These are phyloP conservation scores for Phyllosticta capitalensis DNA, from an alignment of 2,329 filamentous ascomycete genomes.

Conservation along the genomic window DNA sequence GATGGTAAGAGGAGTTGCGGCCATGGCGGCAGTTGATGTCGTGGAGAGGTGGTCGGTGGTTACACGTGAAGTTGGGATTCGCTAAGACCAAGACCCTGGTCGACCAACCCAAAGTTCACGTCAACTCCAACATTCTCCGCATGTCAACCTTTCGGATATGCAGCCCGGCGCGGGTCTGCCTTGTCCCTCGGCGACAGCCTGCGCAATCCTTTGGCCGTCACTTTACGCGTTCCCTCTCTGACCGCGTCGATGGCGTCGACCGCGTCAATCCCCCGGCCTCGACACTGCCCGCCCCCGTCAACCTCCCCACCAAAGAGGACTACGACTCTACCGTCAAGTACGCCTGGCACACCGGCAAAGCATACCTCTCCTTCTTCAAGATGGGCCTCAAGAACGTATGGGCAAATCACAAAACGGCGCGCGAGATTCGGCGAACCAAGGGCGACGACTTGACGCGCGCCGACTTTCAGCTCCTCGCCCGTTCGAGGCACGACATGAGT, in stretches of 20 bases:
- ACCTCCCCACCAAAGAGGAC: slow-evolving; percentile 47
- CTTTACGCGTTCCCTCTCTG: neutral
- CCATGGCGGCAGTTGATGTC: neutral
- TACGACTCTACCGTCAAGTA: slow-evolving; percentile 41
- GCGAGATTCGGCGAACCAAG: slow-evolving; percentile 14
- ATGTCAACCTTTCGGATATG: neutral
- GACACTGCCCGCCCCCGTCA: slow-evolving; percentile 63
- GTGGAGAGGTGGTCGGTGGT: neutral
- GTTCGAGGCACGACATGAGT: slow-evolving; percentile 62
- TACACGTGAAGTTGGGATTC: neutral
- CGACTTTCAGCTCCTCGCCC: slow-evolving; percentile 59
- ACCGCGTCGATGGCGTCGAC: neutral
- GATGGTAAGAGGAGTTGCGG: neutral
- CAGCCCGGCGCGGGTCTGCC: neutral
- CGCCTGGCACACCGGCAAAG: slow-evolving; percentile 56
- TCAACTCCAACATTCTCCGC: neutral
- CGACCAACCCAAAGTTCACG: neutral
- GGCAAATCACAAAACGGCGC: slow-evolving; percentile 47
- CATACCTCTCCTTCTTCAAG: slow-evolving; percentile 82
- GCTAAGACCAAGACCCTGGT: too few relatives aligned
- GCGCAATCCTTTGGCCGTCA: neutral
- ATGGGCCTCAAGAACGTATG: slow-evolving; percentile 66
- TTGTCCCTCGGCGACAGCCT: neutral
- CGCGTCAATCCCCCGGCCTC: slow-evolving; percentile 60
- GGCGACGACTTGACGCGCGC: slow-evolving; percentile 44